phyloP scores from a whole-genome alignment of 2,329 filamentous ascomycete species.

The Botrytis deweyae region DNA sequence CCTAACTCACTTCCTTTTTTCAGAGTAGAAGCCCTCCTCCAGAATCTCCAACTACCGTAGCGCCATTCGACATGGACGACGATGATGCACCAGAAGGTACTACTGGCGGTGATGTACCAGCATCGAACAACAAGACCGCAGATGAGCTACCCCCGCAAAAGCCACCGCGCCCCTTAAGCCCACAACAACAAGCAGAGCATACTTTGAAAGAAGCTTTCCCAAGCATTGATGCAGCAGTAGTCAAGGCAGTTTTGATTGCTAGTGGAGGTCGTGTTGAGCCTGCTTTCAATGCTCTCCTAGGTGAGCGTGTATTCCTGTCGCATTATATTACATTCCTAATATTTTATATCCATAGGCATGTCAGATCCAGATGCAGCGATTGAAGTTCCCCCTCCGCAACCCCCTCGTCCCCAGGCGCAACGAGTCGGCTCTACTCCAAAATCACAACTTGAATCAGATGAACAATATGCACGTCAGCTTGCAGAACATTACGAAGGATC shows the following conservation, averaged over 20 bases:
- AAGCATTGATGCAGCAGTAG: conserved; percentile 71
- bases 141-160: conserved; percentile 62
- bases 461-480: conserved; percentile 86
- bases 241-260: conserved; percentile 84
- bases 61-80: conserved; percentile 67
- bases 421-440: conserved; percentile 55
- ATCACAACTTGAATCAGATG: conserved; percentile 85
- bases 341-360: conserved; percentile 57
- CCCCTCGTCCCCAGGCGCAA: conserved; percentile 72
- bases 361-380: conserved; percentile 71
- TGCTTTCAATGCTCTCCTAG: conserved; percentile 90
- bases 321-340: conserved; percentile 14
- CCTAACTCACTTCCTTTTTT: conserved; percentile 2
- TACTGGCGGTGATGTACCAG: conserved; percentile 47
- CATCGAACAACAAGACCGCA: conserved; percentile 45
- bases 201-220: conserved; percentile 95
- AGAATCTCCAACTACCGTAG: conserved; percentile 65
- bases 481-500: conserved; percentile 77
- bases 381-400: conserved; percentile 65
- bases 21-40: conserved; percentile 34
- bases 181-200: conserved; percentile 79
- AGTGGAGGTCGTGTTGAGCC: conserved; percentile 87
- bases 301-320: conserved; percentile 46
- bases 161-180: conserved; percentile 78
- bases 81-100: conserved; percentile 65